Conservation (phyloP, 2,329 filamentous ascomycete genomes). For the Cordyceps javanica region DNA sequence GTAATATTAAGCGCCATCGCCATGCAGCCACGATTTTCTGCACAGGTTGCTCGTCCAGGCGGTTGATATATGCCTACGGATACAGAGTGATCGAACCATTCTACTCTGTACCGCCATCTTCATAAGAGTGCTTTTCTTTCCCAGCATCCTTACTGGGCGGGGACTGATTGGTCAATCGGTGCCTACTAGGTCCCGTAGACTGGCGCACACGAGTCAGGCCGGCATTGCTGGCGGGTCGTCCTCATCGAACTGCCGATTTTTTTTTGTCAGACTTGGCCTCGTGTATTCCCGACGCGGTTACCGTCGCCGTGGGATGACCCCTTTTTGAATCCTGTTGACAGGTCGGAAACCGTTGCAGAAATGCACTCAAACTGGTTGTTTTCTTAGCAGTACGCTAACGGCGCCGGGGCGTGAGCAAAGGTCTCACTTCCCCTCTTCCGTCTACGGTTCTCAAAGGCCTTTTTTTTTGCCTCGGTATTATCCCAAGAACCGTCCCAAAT, state of each 20-base stretch:
- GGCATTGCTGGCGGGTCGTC: background rate
- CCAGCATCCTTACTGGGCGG: background rate
- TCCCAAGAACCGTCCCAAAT: background rate
- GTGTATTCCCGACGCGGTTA: background rate
- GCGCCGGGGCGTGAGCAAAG: background rate
- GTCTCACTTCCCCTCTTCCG: constrained; percentile 4
- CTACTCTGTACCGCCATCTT: too few relatives aligned
- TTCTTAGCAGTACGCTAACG: background rate
- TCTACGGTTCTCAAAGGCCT: background rate
- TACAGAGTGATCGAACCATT: too few relatives aligned
- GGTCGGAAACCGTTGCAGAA: background rate
- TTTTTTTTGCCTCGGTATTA: background rate
- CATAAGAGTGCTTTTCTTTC: too few relatives aligned
- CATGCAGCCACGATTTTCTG: background rate
- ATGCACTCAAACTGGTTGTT: background rate
- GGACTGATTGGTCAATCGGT: background rate
- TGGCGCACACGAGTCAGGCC: background rate
- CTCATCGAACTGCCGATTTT: background rate
- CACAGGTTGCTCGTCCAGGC: too few relatives aligned
- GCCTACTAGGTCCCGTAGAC: background rate
- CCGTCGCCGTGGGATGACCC: background rate
- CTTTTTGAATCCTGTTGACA: background rate
- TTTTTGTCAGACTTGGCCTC: background rate
- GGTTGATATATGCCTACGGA: too few relatives aligned
- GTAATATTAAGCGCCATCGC: too few relatives aligned